These are phyloP conservation scores for Cutaneotrichosporon cyanovorans DNA, from an alignment of 1,284 basidiomycete genomes.

Conservation along the genomic window DNA sequence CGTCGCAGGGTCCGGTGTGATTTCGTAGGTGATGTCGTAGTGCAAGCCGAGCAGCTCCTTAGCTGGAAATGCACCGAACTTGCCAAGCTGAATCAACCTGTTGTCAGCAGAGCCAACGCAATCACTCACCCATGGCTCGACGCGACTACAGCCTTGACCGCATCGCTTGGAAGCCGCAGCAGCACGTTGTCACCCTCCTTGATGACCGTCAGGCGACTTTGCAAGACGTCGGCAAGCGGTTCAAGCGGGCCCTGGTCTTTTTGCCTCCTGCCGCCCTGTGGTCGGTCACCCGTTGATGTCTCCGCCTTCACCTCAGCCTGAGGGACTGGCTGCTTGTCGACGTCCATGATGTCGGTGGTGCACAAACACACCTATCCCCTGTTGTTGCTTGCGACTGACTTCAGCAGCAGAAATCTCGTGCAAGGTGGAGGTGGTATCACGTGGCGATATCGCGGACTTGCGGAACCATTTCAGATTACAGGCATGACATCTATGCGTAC, in stretches of 20 bases:
- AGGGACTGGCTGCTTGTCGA: neutral
- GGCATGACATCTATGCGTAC: no score
- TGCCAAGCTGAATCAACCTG: constrained; percentile 46
- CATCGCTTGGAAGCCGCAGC: constrained; percentile 45
- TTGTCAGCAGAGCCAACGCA: neutral
- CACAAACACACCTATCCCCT: neutral
- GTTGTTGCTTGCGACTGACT: no score
- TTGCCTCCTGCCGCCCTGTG: neutral
- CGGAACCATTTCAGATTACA: constrained; percentile 11
- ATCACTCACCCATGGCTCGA: constrained; percentile 41
- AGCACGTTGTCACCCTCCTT: constrained; percentile 47
- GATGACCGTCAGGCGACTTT: constrained; percentile 37
- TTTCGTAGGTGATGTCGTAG: constrained; percentile 50
- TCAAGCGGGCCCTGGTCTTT: constrained; percentile 10
- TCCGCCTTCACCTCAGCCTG: neutral
- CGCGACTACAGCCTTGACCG: constrained; percentile 45
- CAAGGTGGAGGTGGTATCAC: constrained; percentile 8
- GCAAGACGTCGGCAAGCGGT: constrained; percentile 32
- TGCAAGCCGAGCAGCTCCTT: constrained; percentile 43
- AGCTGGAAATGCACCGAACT: constrained; percentile 47
- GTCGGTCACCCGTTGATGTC: no score
- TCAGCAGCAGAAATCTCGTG: constrained; percentile 5
- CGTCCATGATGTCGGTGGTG: neutral
- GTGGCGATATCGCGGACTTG: neutral
- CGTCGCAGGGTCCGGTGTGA: constrained; percentile 22